A percentile compares a stretch with the other conserved stretches of the same genome.
Conservation (phyloP, 495 filamentous ascomycete species). For the Penicillium ucsense region DNA sequence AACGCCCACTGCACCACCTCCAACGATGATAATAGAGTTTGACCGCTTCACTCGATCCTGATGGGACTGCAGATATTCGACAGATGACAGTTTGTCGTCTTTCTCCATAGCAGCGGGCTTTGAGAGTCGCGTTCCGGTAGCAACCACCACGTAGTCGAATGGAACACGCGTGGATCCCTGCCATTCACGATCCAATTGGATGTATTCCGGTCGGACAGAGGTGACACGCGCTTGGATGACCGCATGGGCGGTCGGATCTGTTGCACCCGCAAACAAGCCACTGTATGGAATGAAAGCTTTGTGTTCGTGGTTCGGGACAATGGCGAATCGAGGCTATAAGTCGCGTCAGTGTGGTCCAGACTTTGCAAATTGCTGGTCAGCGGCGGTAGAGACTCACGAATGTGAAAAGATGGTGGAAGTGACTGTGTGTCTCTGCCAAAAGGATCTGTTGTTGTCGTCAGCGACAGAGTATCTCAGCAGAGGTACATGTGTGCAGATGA, state of each 20-base stretch:
- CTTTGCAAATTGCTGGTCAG: no score
- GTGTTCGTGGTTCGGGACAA: slow-evolving; percentile 39
- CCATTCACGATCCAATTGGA: slow-evolving; percentile 40
- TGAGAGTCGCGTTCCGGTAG: slow-evolving; percentile 37
- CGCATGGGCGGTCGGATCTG: slow-evolving; percentile 23
- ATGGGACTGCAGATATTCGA: slow-evolving; percentile 30
- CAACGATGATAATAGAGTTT: slow-evolving; percentile 44
- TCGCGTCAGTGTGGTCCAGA: not conserved
- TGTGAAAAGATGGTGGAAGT: slow-evolving; percentile 45
- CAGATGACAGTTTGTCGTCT: slow-evolving; percentile 36
- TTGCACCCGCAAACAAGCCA: slow-evolving; percentile 23
- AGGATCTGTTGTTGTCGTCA: slow-evolving; percentile 23
- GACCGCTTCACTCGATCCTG: slow-evolving; percentile 25
- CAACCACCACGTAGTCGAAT: slow-evolving; percentile 39
- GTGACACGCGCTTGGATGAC: slow-evolving; percentile 36
- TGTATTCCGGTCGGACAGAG: slow-evolving; percentile 25
- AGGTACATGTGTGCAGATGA: no score
- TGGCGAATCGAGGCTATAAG: slow-evolving; percentile 40
- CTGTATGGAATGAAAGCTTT: slow-evolving; percentile 48
- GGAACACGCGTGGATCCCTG: slow-evolving; percentile 30
- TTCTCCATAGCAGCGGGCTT: slow-evolving; percentile 36
- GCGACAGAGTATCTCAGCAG: no score
- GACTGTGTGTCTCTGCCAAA: slow-evolving; percentile 41
- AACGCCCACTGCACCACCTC: slow-evolving; percentile 52
- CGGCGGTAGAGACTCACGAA: slow-evolving; percentile 30